A percentile compares a stretch with the other conserved stretches of the same genome.
phyloP scores from a whole-genome alignment of 768 basidiomycete genomes.

The Jaapia argillacea region DNA sequence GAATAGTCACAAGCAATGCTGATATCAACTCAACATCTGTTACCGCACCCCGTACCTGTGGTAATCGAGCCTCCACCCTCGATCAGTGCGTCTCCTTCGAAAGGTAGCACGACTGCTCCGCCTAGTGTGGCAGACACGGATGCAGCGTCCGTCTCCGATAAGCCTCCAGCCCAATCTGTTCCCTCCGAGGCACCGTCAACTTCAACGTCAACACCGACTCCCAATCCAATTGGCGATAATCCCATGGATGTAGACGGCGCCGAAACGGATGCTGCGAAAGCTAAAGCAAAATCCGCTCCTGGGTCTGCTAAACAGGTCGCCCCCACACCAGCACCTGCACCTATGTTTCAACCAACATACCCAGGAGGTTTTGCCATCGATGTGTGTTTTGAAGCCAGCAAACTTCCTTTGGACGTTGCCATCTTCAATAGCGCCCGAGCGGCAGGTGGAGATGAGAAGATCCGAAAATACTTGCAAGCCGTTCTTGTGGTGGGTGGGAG shows the following conservation, averaged over 20 bases:
- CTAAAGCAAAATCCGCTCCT: too few relatives aligned
- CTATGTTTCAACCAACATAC: constrained; percentile 16
- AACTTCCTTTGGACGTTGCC: constrained; percentile 85
- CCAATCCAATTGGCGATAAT: too few relatives aligned
- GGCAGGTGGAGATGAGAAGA: constrained; percentile 80
- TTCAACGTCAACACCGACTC: constrained; percentile 10
- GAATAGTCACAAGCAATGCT: constrained; percentile 82
- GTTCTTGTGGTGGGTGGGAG: constrained; percentile 85
- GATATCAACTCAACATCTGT: constrained; percentile 78
- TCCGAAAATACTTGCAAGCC: constrained; percentile 80
- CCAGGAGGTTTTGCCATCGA: constrained; percentile 52
- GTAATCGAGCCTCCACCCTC: constrained; percentile 11
- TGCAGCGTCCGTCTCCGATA: too few relatives aligned
- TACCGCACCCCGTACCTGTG: constrained; percentile 21
- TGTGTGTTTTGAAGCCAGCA: constrained; percentile 76
- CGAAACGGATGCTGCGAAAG: too few relatives aligned
- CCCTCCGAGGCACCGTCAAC: too few relatives aligned
- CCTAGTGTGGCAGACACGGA: too few relatives aligned
- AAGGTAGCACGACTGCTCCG: too few relatives aligned
- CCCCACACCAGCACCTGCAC: not conserved
- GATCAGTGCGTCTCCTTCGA: too few relatives aligned
- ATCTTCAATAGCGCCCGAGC: constrained; percentile 89
- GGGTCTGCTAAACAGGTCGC: too few relatives aligned
- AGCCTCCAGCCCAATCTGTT: too few relatives aligned
- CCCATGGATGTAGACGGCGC: too few relatives aligned